Evolutionary conservation across 192 early-diverging fungal species (phyloP).

Genomic region (Mortierella alpina): DNA sequence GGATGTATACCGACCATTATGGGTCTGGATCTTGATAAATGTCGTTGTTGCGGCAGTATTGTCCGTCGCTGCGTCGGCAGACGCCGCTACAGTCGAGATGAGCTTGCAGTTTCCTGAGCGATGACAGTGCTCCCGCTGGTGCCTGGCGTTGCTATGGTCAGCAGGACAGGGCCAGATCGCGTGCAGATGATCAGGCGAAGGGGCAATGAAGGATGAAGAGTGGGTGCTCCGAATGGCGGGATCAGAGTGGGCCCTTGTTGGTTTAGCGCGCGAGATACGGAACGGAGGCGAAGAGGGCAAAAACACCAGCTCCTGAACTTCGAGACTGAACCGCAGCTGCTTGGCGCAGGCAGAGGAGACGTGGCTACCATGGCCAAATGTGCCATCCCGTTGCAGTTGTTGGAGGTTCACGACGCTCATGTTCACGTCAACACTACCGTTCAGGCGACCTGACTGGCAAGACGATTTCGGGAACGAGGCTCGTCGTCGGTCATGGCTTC

Average conservation of each 20-base stretch:
- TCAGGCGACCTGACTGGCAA: conserved; percentile 25
- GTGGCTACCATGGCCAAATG: background rate
- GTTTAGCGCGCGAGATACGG: conserved; percentile 43
- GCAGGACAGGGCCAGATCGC: background rate
- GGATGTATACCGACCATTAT: background rate
- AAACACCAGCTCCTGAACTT: conserved; percentile 47
- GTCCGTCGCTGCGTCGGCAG: conserved; percentile 4
- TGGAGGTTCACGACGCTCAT: background rate
- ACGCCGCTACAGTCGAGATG: conserved; percentile 24
- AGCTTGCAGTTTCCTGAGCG: conserved; percentile 7
- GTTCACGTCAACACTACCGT: conserved; percentile 19
- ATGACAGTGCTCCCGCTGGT: conserved; percentile 3
- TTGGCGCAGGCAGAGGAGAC: conserved; percentile 1
- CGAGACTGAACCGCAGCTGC: conserved; percentile 46
- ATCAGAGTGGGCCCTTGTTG: conserved; percentile 41
- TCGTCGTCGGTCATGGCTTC: conserved; percentile 35
- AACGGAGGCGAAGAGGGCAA: conserved; percentile 41
- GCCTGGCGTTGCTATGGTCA: background rate
- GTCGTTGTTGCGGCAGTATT: conserved; percentile 26
- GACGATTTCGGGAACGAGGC: conserved; percentile 47
- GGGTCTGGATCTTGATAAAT: conserved; percentile 35
- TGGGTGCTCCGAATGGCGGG: conserved; percentile 30
- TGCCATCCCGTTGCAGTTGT: conserved; percentile 3
- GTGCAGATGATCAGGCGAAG: background rate
- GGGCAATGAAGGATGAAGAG: conserved; percentile 39